Percentiles rank a stretch among this genome's conserved stretches.
These are phyloP conservation scores for Talaromyces thailandensis DNA, from an alignment of 495 filamentous ascomycete species.

Conservation along the genomic window DNA sequence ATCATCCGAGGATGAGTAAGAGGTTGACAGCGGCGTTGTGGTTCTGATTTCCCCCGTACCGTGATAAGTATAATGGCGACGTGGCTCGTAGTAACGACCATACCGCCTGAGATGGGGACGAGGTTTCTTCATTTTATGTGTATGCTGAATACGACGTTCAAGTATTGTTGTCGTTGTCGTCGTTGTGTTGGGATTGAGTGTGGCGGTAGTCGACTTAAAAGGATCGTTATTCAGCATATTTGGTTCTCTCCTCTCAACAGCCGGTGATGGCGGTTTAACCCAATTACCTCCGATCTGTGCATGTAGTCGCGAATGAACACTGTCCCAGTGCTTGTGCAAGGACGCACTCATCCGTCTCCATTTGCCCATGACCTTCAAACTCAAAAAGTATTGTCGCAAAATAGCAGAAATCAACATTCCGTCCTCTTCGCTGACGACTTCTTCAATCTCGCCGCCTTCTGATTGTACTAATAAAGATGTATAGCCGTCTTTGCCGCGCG, in stretches of 20 bases:
- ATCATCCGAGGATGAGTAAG: not conserved
- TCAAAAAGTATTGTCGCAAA: slow-evolving; percentile 82
- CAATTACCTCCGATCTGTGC: slow-evolving; percentile 17
- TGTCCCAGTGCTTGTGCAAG: slow-evolving; percentile 52
- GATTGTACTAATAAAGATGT: slow-evolving; percentile 56
- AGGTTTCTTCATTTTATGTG: not conserved
- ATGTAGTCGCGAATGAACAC: slow-evolving; percentile 48
- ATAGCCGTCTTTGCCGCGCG: slow-evolving; percentile 79
- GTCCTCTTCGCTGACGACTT: slow-evolving; percentile 74
- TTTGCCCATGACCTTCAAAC: slow-evolving; percentile 63
- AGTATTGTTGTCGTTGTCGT: not conserved
- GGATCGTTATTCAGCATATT: slow-evolving; percentile 16
- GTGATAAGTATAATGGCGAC: slow-evolving; percentile 1
- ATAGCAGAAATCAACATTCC: slow-evolving; percentile 78
- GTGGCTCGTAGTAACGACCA: slow-evolving; percentile 5
- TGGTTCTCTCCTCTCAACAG: slow-evolving; percentile 15
- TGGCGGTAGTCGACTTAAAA: not conserved
- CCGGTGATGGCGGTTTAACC: slow-evolving; percentile 23
- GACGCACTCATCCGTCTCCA: slow-evolving; percentile 59
- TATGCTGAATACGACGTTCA: not conserved
- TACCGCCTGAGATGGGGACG: slow-evolving; percentile 2
- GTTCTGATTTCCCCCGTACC: not conserved
- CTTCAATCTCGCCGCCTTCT: slow-evolving; percentile 64
- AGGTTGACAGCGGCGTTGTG: not conserved
- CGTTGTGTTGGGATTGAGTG: not conserved